Percentiles rank a stretch among this genome's conserved stretches.
Conservation (phyloP, 306 rosid genomes). For the Pyrus communis region DNA sequence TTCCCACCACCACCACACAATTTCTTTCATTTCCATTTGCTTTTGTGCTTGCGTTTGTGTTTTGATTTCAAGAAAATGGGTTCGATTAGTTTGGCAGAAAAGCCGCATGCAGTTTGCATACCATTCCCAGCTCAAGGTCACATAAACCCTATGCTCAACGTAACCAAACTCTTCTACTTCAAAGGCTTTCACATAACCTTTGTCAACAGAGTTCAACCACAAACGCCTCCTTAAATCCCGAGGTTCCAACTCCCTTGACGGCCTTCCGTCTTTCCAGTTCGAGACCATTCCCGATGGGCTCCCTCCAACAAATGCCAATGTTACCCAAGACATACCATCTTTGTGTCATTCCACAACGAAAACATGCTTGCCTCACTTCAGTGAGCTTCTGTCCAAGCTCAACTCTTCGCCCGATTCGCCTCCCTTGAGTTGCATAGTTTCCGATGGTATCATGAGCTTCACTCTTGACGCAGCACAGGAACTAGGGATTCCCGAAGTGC, state of each 20-base stretch:
- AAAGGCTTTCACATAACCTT: conserved; percentile 22
- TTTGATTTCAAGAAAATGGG: neutral
- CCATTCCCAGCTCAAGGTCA: conserved; percentile 39
- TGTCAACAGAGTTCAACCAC: conserved; percentile 39
- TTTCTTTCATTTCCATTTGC: neutral
- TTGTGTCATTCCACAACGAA: neutral
- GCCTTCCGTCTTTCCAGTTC: conserved; percentile 27
- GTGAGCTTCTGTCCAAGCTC: conserved; percentile 1
- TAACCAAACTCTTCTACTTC: no score
- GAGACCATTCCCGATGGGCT: conserved; percentile 45
- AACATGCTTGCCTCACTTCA: conserved; percentile 7
- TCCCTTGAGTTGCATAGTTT: conserved; percentile 22
- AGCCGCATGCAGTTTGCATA: conserved; percentile 26
- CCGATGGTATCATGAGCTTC: conserved; percentile 31
- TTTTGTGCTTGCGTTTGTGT: neutral
- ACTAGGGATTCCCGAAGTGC: conserved; percentile 23
- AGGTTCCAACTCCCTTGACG: conserved; percentile 20
- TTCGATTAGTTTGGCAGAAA: neutral
- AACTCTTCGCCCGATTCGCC: conserved; percentile 6
- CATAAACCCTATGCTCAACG: no score
- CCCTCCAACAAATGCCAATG: conserved; percentile 35
- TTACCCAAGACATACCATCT: conserved; percentile 28
- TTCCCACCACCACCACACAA: neutral
- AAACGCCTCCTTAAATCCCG: conserved; percentile 29
- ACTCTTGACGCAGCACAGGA: conserved; percentile 26